phyloP scores from a whole-genome alignment of 2,329 filamentous ascomycete genomes.

The Aspergillus tanneri region DNA sequence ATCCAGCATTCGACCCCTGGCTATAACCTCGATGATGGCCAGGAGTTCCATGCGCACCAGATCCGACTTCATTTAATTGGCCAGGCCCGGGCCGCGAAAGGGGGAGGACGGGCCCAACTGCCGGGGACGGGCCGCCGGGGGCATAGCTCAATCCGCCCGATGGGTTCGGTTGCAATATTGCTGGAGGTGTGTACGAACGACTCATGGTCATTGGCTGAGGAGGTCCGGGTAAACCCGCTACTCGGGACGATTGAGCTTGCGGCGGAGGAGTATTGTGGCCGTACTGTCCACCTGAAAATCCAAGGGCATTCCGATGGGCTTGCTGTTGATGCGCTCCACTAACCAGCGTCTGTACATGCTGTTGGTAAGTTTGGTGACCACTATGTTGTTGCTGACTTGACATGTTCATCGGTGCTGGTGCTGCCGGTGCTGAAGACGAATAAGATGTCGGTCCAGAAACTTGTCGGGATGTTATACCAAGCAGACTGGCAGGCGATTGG shows the following conservation, averaged over 20 bases:
- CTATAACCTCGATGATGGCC: constrained; percentile 41
- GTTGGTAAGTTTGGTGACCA: constrained; percentile 35
- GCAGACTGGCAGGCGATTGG: constrained; percentile 30
- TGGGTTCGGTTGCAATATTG: constrained; percentile 31
- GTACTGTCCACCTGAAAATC: constrained; percentile 31
- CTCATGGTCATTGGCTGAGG: constrained; percentile 29
- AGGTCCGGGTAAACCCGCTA: constrained; percentile 23
- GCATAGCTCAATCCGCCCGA: constrained; percentile 32
- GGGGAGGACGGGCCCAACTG: constrained; percentile 24
- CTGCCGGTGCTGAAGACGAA: constrained; percentile 25
- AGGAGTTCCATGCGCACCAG: constrained; percentile 19
- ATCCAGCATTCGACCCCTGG: constrained; percentile 34
- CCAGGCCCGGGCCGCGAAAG: constrained; percentile 31
- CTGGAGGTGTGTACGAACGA: constrained; percentile 43
- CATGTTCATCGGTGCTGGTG: constrained; percentile 25
- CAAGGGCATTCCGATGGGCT: constrained; percentile 34
- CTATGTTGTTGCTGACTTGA: constrained; percentile 18
- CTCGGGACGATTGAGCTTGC: constrained; percentile 28
- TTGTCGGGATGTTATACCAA: constrained; percentile 33
- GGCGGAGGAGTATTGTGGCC: constrained; percentile 38
- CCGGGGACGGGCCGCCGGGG: constrained; percentile 22
- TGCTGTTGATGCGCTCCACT: constrained; percentile 37
- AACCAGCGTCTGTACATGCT: constrained; percentile 41
- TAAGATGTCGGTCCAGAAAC: constrained; percentile 27
- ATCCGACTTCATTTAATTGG: constrained; percentile 22